Evolutionary conservation across 1,284 basidiomycete species (phyloP).

Genomic region (Cutaneotrichosporon spelunceum): DNA sequence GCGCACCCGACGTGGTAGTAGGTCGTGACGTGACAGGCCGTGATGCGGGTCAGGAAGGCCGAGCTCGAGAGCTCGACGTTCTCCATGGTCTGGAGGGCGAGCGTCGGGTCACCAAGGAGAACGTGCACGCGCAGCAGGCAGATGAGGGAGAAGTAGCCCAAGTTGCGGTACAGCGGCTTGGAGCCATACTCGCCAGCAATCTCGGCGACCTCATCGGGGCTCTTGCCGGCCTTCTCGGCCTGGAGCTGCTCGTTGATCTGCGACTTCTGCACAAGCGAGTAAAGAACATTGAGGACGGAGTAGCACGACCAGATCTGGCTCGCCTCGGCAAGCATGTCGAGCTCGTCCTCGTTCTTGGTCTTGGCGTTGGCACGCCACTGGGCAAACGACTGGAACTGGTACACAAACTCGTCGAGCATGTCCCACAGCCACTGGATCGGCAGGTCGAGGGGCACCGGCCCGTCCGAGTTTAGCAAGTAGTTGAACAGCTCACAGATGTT

Average conservation of each 20-base stretch:
- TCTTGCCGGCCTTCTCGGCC: conserved; percentile 75
- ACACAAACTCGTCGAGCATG: conserved; percentile 98
- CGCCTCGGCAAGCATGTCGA: conserved; percentile 68
- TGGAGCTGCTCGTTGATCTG: conserved; percentile 89
- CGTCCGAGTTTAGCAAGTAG: conserved; percentile 92
- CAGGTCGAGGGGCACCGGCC: conserved; percentile 80
- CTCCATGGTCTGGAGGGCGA: conserved; percentile 90
- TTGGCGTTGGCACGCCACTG: conserved; percentile 83
- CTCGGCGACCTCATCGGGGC: conserved; percentile 74
- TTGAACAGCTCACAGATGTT: conserved; percentile 99
- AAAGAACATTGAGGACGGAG: conserved; percentile 94
- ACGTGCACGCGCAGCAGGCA: conserved; percentile 94
- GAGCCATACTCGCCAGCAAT: conserved; percentile 88
- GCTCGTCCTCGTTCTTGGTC: conserved; percentile 84
- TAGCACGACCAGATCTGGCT: conserved; percentile 93
- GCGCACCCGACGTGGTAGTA: conserved; percentile 96
- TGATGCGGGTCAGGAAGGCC: conserved; percentile 82
- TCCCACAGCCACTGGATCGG: conserved; percentile 98
- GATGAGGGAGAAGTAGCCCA: conserved; percentile 97
- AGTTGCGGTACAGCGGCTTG: conserved; percentile 84
- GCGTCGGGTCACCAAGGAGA: conserved; percentile 87
- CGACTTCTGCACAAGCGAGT: conserved; percentile 95
- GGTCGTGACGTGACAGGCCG: conserved; percentile 76
- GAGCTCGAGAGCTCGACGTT: conserved; percentile 78
- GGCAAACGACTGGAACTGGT: conserved; percentile 96